phyloP scores from a whole-genome alignment of 345 rosid genomes.

The Geranium brycei region DNA sequence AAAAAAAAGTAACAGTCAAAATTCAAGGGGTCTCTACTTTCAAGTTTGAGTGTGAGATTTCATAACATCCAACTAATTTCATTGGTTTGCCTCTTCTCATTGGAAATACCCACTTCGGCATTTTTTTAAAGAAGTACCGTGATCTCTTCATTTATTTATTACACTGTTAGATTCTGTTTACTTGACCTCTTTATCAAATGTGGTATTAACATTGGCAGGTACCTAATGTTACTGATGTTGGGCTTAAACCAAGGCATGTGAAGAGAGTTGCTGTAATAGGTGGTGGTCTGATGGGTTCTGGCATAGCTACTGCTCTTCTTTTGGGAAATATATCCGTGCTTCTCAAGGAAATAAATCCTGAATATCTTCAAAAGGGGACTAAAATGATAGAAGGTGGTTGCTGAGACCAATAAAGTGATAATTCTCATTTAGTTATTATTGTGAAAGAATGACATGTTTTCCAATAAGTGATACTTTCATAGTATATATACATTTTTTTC shows the following conservation, averaged over 20 bases:
- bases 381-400: conserved; percentile 61
- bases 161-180: background rate
- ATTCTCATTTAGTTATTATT: background rate
- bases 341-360: conserved; percentile 79
- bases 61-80: no score
- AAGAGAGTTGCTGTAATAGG: conserved; percentile 93
- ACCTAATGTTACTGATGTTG: conserved; percentile 73
- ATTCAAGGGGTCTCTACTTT: no score
- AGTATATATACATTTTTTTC: background rate
- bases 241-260: conserved; percentile 64
- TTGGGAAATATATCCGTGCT: conserved; percentile 52
- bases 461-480: background rate
- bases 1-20: no score
- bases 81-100: background rate
- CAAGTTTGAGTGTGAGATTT: no score
- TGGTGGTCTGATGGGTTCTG: conserved; percentile 98
- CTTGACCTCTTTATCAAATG: background rate
- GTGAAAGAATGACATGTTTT: background rate
- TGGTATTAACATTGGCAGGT: conserved; percentile 41
- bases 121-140: background rate
- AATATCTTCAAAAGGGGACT: conserved; percentile 67
- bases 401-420: background rate
- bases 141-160: background rate
- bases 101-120: background rate
- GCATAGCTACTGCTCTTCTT: conserved; percentile 76